Conservation (phyloP, 163 green algal species). For the Botryococcus braunii region DNA sequence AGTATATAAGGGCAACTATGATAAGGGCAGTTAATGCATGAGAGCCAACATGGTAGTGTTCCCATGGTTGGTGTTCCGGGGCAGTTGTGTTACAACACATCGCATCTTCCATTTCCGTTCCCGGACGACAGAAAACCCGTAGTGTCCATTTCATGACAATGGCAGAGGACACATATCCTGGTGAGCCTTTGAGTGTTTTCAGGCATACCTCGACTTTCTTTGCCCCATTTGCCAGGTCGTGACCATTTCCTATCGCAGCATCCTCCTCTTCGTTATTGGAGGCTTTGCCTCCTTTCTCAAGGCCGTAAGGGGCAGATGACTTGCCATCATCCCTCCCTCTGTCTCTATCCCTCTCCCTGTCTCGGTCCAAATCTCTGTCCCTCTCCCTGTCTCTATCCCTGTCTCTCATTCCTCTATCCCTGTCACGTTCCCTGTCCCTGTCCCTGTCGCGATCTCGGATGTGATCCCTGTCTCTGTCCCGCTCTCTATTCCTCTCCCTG, state of each 20-base stretch:
- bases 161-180: not conserved
- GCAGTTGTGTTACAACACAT: too few species aligned
- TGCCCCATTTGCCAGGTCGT: not conserved
- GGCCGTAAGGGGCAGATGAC: not conserved
- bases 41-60: too few species aligned
- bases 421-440: conserved; percentile 12
- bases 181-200: too few species aligned
- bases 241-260: not conserved
- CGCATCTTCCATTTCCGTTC: not conserved
- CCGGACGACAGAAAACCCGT: not conserved
- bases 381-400: not conserved
- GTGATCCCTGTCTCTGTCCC: conserved; percentile 12
- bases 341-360: too few species aligned
- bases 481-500: conserved; percentile 15
- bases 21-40: too few species aligned
- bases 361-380: not conserved
- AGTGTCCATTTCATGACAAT: not conserved
- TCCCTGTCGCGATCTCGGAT: conserved; percentile 18
- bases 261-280: not conserved
- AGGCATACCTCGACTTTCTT: not conserved
- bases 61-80: too few species aligned
- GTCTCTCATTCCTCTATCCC: conserved; percentile 2
- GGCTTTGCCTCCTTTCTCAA: not conserved
- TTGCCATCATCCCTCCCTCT: not conserved
- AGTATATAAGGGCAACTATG: too few species aligned